These are phyloP conservation scores for Phylloporus sp. DNA, from an alignment of 768 basidiomycete species.

Conservation along the genomic window DNA sequence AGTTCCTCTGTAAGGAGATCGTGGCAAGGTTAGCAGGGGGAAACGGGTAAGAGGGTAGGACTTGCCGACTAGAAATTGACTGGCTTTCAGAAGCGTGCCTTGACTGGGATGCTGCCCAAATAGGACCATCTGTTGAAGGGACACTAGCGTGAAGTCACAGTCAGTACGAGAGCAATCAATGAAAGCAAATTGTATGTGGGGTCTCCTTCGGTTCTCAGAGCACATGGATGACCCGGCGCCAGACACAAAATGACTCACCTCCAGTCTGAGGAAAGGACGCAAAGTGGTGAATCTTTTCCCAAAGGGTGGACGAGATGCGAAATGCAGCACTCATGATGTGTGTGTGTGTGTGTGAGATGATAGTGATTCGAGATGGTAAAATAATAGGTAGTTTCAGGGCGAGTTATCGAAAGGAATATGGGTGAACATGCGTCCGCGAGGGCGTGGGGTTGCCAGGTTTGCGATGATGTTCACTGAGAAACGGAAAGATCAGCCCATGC, in stretches of 20 bases:
- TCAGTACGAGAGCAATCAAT: not conserved
- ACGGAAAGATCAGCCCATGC: slow-evolving; percentile 16
- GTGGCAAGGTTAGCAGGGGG: not conserved
- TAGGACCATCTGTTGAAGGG: slow-evolving; percentile 16
- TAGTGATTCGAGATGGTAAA: not conserved
- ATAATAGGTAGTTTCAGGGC: not conserved
- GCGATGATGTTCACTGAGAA: not conserved
- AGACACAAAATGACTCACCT: slow-evolving; percentile 42
- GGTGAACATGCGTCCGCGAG: slow-evolving; percentile 21
- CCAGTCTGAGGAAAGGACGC: slow-evolving; percentile 91
- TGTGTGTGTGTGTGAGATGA: not conserved
- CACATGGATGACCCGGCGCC: too few species aligned
- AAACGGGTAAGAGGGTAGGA: not conserved
- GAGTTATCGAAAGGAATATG: slow-evolving; percentile 10
- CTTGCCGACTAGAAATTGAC: slow-evolving; percentile 16
- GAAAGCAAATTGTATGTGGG: not conserved
- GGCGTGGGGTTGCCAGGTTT: slow-evolving; percentile 20
- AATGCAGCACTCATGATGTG: slow-evolving; percentile 43
- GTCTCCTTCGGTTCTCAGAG: too few species aligned
- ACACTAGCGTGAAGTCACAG: slow-evolving; percentile 2
- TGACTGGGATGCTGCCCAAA: slow-evolving; percentile 18
- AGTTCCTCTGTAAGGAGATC: slow-evolving; percentile 9
- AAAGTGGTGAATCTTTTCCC: slow-evolving; percentile 90
- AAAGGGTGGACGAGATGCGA: slow-evolving; percentile 70
- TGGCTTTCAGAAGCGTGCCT: slow-evolving; percentile 15